Conservation (phyloP, 2,329 filamentous ascomycete genomes). For the Emergomyces orientalis region DNA sequence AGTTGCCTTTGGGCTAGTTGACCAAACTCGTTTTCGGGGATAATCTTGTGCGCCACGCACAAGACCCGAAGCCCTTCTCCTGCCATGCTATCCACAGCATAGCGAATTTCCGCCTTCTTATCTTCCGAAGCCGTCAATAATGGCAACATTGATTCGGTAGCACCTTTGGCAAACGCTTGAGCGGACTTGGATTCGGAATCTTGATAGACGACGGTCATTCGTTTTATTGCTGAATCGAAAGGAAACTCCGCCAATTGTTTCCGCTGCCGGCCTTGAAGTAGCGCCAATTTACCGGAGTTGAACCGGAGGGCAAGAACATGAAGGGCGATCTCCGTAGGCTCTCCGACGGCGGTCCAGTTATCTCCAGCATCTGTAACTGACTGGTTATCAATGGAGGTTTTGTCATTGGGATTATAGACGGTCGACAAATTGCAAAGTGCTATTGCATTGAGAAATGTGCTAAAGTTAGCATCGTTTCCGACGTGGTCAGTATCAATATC, state of each 20-base stretch:
- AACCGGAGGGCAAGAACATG: constrained; percentile 61
- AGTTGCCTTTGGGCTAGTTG: constrained; percentile 44
- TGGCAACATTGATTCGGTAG: constrained; percentile 54
- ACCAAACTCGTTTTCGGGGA: constrained; percentile 32
- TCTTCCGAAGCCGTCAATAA: constrained; percentile 48
- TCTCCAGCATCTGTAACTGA: constrained; percentile 22
- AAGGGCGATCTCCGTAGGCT: constrained; percentile 59
- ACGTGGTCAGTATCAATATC: constrained; percentile 10
- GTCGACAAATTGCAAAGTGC: constrained; percentile 53
- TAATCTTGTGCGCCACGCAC: constrained; percentile 23
- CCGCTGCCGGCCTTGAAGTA: constrained; percentile 38
- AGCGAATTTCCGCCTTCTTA: constrained; percentile 45
- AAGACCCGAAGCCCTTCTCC: constrained; percentile 55
- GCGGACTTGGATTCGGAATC: constrained; percentile 9
- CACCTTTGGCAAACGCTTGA: constrained; percentile 37
- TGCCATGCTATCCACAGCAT: constrained; percentile 54
- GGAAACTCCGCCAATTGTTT: constrained; percentile 53
- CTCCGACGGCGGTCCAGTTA: constrained; percentile 50
- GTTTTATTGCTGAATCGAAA: constrained; percentile 60
- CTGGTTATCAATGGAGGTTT: constrained; percentile 12
- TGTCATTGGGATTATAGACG: constrained; percentile 37
- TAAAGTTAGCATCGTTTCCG: constrained; percentile 21
- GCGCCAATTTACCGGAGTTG: constrained; percentile 41
- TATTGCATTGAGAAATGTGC: constrained; percentile 47
- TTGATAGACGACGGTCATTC: constrained; percentile 56